Percentiles rank a stretch among this genome's conserved stretches.
These are phyloP conservation scores for Phytophthora sojae DNA, from an alignment of 352 stramenopile genomes.

Conservation along the genomic window DNA sequence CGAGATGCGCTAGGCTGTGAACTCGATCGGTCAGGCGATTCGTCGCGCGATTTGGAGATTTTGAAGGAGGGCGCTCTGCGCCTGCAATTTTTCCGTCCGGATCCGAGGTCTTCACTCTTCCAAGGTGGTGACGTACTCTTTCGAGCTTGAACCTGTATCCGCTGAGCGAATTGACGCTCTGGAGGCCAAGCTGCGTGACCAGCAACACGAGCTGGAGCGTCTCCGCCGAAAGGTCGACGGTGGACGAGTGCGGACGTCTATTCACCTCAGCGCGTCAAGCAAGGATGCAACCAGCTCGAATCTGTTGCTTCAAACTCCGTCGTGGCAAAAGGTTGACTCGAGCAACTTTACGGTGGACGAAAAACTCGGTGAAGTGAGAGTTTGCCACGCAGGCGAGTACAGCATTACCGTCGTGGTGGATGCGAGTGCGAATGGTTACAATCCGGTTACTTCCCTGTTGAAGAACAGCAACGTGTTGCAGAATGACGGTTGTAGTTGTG, in stretches of 20 bases:
- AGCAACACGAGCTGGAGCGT: conserved; percentile 4
- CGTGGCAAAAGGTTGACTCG: neutral
- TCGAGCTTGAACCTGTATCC: conserved; percentile 23
- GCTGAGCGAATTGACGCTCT: conserved; percentile 29
- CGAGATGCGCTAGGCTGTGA: conserved; percentile 15
- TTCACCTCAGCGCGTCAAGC: neutral
- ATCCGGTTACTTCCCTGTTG: neutral
- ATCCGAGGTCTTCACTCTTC: conserved; percentile 15
- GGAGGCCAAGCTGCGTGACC: conserved; percentile 23
- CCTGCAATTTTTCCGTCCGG: conserved; percentile 11
- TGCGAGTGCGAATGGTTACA: neutral
- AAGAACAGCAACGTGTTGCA: neutral
- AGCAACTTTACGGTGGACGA: neutral
- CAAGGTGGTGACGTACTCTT: conserved; percentile 15
- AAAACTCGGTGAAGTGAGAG: neutral
- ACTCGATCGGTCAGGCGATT: conserved; percentile 6
- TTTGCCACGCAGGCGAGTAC: neutral
- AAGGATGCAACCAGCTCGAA: neutral
- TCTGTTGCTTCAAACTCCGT: neutral
- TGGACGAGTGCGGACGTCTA: neutral
- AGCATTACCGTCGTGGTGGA: neutral
- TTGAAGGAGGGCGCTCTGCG: neutral
- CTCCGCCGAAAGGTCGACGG: neutral
- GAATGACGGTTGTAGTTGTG: neutral
- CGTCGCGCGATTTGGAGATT: conserved; percentile 5